phyloP scores from a whole-genome alignment of 139 green algal species.

The Volvox reticuliferus region DNA sequence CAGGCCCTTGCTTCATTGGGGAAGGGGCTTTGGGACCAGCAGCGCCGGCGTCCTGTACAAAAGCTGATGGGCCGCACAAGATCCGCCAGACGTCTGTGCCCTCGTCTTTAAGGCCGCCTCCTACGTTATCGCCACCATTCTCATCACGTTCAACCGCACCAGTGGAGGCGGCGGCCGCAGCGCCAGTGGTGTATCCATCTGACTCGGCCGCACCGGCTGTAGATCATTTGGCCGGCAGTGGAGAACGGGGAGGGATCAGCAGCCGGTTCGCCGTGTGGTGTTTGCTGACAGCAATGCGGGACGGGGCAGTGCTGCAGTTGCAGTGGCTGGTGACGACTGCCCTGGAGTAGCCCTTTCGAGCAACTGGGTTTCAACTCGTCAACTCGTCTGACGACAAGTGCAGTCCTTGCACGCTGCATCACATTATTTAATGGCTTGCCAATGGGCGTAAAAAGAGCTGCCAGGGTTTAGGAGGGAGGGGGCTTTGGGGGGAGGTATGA shows the following conservation, averaged over 20 bases:
- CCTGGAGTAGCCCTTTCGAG: neutral
- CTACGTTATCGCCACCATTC: too few relatives aligned
- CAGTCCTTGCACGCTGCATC: neutral
- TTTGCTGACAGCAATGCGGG: neutral
- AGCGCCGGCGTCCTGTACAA: neutral
- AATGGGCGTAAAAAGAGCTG: too few relatives aligned
- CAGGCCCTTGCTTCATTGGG: too few relatives aligned
- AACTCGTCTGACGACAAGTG: neutral
- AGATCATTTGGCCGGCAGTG: neutral
- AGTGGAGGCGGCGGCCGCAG: neutral
- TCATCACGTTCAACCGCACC: too few relatives aligned
- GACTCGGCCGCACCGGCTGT: neutral
- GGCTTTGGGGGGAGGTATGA: too few relatives aligned
- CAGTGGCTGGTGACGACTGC: conserved; percentile 11
- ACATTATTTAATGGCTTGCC: too few relatives aligned
- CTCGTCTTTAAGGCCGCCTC: too few relatives aligned
- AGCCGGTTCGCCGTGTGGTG: neutral
- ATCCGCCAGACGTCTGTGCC: too few relatives aligned
- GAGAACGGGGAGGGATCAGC: too few relatives aligned
- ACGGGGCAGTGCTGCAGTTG: conserved; percentile 15
- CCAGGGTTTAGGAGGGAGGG: too few relatives aligned
- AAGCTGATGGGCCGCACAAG: neutral
- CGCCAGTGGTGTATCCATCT: neutral
- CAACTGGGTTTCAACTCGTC: neutral
- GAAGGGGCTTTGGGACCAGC: neutral